Base-by-base conservation (phyloP, 169 alveolate species). In the Eimeria tenella region DNA sequence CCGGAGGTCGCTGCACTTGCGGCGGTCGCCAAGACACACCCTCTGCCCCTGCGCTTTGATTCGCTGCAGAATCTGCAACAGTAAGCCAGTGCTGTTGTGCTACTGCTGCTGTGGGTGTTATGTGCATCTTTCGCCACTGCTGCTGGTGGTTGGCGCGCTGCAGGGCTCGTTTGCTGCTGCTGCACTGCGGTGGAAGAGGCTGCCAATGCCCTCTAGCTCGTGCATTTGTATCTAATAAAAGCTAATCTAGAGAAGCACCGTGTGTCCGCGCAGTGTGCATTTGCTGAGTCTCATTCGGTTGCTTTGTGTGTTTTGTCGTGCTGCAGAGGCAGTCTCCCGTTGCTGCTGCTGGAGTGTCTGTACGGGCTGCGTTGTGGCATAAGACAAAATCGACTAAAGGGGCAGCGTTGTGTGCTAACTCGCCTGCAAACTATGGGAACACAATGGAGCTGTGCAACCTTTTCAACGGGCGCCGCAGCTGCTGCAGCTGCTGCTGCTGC, bases 311-410 rank as follows among this genome's bases (percentile, higher is more conserved):
- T 58, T 10, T 17, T 58, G 77, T 23, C n/a, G 77, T 23, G 77
- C 31, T 68, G 77, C 77, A 68, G 77, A 4, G 31, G 77, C 13
- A 68, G 77, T n/a, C 77, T 68, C 77, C 77, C 77, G n/a, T 5
- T 68, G 77, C 31, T 68, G 77, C 77, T 68, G 49, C 77, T 68
- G 77, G 77, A 68, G 77, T 68, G 77, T n/a, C 77, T 68, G 49
- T 17, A 68, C 77, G 77, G 42, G 13, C 31, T 68, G 77, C 77
- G 77, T 10, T 11, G 77, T 23, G n/a, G 77, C 77, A 15, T 68
- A 23, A 15, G 77, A n/a, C 77, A 68, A n/a, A 68, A 17, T 5
- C n/a, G 77, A n/a, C 77, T 68, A 10, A 68, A n/a, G 77, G 77
- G 77, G n/a, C 77, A 68, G 77, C 77, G 77, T 10, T 68, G n/a